Evolutionary conservation across 768 basidiomycete species (phyloP).

Genomic region (Tricholomella constricta): DNA sequence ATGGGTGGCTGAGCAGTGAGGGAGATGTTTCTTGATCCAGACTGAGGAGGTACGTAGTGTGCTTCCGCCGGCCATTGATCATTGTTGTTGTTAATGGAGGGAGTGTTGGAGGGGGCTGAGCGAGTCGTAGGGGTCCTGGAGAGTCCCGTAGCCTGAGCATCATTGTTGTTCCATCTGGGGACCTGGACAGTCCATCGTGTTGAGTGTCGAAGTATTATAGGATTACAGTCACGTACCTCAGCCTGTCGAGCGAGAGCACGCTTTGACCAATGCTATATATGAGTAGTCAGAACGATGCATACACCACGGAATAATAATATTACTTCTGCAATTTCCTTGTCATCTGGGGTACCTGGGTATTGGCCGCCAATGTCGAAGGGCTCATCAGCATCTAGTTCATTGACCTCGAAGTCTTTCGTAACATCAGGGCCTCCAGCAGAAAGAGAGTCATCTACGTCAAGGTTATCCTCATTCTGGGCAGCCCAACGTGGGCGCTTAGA

Average conservation of each 20-base stretch:
- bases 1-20: slow-evolving; percentile 6
- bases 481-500: slow-evolving; percentile 1
- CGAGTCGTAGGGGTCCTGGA: too few relatives aligned
- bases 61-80: slow-evolving; percentile 1
- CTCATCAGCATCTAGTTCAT: neutral
- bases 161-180: neutral
- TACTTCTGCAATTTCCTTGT: too few relatives aligned
- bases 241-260: too few relatives aligned
- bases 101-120: too few relatives aligned
- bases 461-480: neutral
- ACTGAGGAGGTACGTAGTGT: neutral
- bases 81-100: too few relatives aligned
- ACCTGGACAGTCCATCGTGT: too few relatives aligned
- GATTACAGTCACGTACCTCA: too few relatives aligned
- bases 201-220: too few relatives aligned
- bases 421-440: neutral
- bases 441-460: neutral
- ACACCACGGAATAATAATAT: neutral
- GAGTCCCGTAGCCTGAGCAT: neutral
- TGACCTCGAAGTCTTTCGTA: neutral
- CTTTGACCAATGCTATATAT: neutral
- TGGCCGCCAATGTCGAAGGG: neutral
- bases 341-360: neutral
- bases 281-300: too few relatives aligned
- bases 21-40: neutral